A percentile compares a stretch with the other conserved stretches of the same genome.
phyloP scores from a whole-genome alignment of 306 rosid species.

The Castanea mollissima region DNA sequence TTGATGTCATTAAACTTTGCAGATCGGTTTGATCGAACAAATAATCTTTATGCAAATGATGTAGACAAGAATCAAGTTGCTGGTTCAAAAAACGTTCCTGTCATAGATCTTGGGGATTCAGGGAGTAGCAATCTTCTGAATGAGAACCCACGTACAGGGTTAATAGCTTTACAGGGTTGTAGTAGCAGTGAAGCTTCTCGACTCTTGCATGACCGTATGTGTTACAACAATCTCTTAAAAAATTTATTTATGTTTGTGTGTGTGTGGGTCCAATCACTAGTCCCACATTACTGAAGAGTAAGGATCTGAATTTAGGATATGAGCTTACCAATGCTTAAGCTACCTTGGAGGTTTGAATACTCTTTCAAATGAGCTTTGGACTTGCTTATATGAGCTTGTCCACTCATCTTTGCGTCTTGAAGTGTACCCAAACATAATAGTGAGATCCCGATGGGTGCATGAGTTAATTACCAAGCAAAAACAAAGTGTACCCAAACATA shows the following conservation, averaged over 20 bases:
- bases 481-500: neutral
- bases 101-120: conserved; percentile 51
- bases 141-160: conserved; percentile 41
- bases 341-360: too few species aligned
- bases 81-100: conserved; percentile 41
- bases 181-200: conserved; percentile 53
- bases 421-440: neutral
- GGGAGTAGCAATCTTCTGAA: conserved; percentile 44
- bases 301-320: too few species aligned
- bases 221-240: neutral
- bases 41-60: conserved; percentile 52
- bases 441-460: neutral
- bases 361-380: too few species aligned
- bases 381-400: neutral
- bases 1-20: conserved; percentile 21
- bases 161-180: conserved; percentile 60
- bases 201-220: conserved; percentile 64
- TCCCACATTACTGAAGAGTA: neutral
- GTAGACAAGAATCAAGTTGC: conserved; percentile 55
- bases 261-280: neutral
- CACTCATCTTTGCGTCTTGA: neutral
- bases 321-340: too few species aligned
- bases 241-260: conserved; percentile 8
- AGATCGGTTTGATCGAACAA: conserved; percentile 63
- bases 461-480: neutral